Evolutionary conservation across 495 filamentous ascomycete genomes (phyloP).

Genomic region (Astrocystis sublimbata): DNA sequence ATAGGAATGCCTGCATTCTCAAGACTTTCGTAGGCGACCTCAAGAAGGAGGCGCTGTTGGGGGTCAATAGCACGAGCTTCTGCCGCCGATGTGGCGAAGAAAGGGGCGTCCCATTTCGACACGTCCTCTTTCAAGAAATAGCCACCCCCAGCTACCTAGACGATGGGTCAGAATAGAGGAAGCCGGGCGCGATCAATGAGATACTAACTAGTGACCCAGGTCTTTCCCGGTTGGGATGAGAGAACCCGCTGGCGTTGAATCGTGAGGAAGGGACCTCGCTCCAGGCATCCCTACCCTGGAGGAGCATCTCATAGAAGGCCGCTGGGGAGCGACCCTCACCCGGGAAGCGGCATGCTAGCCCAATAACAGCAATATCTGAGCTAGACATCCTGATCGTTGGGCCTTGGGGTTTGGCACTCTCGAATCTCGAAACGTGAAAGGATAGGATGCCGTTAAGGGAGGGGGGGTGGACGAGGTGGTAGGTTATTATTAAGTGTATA

Average conservation of each 20-base stretch:
- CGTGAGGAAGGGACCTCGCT: constrained; percentile 56
- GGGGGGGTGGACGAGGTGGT: background rate
- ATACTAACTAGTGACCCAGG: background rate
- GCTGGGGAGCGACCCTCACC: constrained; percentile 41
- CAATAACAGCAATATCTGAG: constrained; percentile 43
- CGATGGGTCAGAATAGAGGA: background rate
- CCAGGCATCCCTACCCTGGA: constrained; percentile 38
- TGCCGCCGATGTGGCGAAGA: constrained; percentile 34
- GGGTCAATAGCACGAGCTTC: constrained; percentile 29
- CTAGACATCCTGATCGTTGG: constrained; percentile 1
- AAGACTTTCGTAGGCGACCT: constrained; percentile 39
- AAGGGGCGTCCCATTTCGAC: constrained; percentile 40
- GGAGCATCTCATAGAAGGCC: constrained; percentile 53
- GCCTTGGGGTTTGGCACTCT: background rate
- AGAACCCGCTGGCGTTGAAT: constrained; percentile 59
- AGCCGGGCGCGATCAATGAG: background rate
- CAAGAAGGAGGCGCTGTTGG: constrained; percentile 38
- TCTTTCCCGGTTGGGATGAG: constrained; percentile 46
- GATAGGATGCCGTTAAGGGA: constrained; percentile 3
- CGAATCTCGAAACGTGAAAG: background rate
- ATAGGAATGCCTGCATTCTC: constrained; percentile 59
- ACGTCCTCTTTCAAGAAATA: constrained; percentile 41
- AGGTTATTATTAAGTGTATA: background rate
- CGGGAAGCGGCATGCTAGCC: constrained; percentile 53
- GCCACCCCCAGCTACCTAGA: constrained; percentile 29